Percentiles rank a stretch among this genome's conserved stretches.
Conservation (phyloP, 768 basidiomycete species). For the Russula vinacea region DNA sequence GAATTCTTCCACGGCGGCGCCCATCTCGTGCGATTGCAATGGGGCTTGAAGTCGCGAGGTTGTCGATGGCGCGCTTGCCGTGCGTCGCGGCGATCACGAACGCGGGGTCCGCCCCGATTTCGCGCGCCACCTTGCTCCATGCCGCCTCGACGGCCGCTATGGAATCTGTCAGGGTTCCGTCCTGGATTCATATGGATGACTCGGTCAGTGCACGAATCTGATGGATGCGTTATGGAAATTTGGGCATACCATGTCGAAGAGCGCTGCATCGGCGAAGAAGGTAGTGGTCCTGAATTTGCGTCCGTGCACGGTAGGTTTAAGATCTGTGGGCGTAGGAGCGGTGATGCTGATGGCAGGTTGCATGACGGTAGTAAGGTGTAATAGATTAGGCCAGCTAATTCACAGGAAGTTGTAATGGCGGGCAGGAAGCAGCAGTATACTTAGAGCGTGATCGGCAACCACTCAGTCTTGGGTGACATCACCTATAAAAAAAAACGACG, state of each 20-base stretch:
- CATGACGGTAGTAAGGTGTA: background rate
- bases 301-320: background rate
- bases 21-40: constrained; percentile 54
- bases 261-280: constrained; percentile 56
- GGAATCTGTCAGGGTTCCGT: constrained; percentile 71
- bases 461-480: no score
- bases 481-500: no score
- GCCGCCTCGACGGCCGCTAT: constrained; percentile 73
- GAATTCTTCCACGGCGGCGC: constrained; percentile 55
- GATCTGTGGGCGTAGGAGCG: constrained; percentile 10
- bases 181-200: constrained; percentile 39
- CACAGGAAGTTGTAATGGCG: background rate
- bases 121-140: constrained; percentile 48
- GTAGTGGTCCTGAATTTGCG: constrained; percentile 26
- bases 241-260: constrained; percentile 60
- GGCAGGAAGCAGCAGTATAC: background rate
- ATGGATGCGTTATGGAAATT: background rate
- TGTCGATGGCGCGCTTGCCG: constrained; percentile 74
- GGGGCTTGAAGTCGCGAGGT: constrained; percentile 60
- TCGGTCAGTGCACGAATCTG: background rate
- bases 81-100: constrained; percentile 74
- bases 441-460: no score
- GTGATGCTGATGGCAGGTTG: constrained; percentile 15
- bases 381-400: constrained; percentile 19
- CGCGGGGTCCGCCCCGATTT: constrained; percentile 66